Evolutionary conservation across 352 stramenopile species (phyloP).

Genomic region (Thraustotheca clavata): DNA sequence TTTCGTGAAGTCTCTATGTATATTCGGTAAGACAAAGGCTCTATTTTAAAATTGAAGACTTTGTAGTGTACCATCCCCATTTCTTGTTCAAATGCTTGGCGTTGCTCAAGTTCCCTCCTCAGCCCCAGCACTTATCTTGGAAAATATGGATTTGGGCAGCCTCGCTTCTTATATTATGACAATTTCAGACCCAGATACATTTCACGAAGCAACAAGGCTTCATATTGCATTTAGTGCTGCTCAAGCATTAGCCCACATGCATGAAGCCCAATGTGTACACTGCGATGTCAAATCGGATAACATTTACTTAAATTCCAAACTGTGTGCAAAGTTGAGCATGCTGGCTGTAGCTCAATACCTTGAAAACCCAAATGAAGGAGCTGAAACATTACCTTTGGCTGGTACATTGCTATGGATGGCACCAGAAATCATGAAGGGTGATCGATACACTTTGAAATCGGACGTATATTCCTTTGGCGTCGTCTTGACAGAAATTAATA

Average conservation of each 20-base stretch:
- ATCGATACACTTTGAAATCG: constrained; percentile 44
- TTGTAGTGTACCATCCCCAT: neutral
- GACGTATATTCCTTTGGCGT: constrained; percentile 62
- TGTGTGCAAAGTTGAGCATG: neutral
- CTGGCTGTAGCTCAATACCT: neutral
- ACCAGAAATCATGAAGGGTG: constrained; percentile 44
- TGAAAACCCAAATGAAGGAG: neutral
- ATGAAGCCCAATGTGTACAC: neutral
- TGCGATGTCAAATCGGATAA: constrained; percentile 19
- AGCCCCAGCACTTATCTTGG: neutral
- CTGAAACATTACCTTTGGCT: neutral
- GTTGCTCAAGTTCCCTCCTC: neutral
- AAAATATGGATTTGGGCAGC: neutral
- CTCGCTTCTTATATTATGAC: neutral
- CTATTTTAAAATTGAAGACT: neutral
- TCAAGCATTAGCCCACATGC: constrained; percentile 20
- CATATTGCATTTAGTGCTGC: constrained; percentile 85
- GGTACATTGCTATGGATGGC: constrained; percentile 54
- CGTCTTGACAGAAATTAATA: constrained; percentile 54
- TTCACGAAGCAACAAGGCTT: neutral
- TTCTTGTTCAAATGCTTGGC: neutral
- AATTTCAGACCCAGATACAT: neutral
- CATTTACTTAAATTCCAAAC: neutral
- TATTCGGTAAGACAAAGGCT: neutral
- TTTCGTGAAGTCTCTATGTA: neutral